phyloP scores from a whole-genome alignment of 1,139 yeast genomes.

The Geotrichum reessii region DNA sequence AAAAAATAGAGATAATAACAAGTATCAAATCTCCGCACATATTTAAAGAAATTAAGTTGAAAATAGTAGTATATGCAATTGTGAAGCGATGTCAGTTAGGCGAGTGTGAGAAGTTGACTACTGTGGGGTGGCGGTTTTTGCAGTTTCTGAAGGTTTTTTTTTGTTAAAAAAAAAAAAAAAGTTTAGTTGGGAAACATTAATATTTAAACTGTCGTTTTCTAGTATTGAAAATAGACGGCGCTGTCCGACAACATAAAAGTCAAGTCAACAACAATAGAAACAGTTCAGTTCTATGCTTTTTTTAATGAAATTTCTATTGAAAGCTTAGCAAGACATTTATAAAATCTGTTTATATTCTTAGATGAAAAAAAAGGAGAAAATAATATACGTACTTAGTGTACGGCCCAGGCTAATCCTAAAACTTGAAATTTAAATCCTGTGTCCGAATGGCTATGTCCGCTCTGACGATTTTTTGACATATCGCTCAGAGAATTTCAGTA shows the following conservation, averaged over 20 bases:
- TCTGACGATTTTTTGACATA: too few relatives aligned
- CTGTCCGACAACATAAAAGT: not conserved
- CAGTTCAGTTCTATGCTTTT: not conserved
- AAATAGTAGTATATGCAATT: not conserved
- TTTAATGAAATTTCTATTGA: too few relatives aligned
- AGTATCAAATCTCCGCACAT: conserved; percentile 37
- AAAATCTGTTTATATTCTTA: too few relatives aligned
- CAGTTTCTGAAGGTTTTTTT: not conserved
- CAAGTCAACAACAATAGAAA: not conserved
- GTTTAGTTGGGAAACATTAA: not conserved
- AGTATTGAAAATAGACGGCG: not conserved
- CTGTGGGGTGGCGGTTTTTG: not conserved
- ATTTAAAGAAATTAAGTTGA: not conserved
- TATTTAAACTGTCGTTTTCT: not conserved
- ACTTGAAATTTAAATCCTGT: too few relatives aligned
- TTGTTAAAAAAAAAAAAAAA: not conserved
- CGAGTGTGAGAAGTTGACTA: not conserved
- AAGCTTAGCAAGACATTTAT: too few relatives aligned
- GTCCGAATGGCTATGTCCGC: too few relatives aligned
- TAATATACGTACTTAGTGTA: too few relatives aligned
- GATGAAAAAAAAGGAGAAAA: too few relatives aligned
- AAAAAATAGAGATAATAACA: conserved; percentile 69
- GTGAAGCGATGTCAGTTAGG: not conserved
- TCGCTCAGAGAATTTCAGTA: too few relatives aligned
- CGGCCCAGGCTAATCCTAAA: too few relatives aligned